Evolutionary conservation across 352 stramenopile species (phyloP).

Genomic region (Pythium periplocum): DNA sequence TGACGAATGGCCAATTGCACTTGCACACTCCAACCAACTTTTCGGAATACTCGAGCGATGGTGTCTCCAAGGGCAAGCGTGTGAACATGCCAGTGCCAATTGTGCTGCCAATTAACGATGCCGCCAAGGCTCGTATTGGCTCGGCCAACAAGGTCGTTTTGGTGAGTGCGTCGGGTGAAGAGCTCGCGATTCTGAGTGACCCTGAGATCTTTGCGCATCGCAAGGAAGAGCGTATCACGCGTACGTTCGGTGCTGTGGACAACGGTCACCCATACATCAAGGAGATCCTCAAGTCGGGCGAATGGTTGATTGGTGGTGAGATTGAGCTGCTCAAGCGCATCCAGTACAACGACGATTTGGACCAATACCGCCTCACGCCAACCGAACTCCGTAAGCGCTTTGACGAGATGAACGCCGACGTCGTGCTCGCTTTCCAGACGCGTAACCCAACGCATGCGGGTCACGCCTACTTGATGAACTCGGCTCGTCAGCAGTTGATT

Average conservation of each 20-base stretch:
- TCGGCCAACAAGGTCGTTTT: constrained; percentile 85
- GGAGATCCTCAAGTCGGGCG: constrained; percentile 93
- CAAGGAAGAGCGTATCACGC: constrained; percentile 98
- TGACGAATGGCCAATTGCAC: constrained; percentile 81
- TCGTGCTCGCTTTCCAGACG: constrained; percentile 98
- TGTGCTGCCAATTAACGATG: constrained; percentile 92
- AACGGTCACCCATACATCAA: constrained; percentile 95
- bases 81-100: constrained; percentile 98
- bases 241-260: constrained; percentile 97
- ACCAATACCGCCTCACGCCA: constrained; percentile 94
- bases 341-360: constrained; percentile 96
- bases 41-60: constrained; percentile 82
- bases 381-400: constrained; percentile 93
- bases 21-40: constrained; percentile 91
- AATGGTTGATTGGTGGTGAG: constrained; percentile 95
- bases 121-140: constrained; percentile 89
- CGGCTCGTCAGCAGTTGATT: constrained; percentile 92
- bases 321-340: constrained; percentile 95
- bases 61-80: constrained; percentile 79
- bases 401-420: constrained; percentile 92
- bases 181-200: constrained; percentile 91
- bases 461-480: constrained; percentile 98
- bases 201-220: constrained; percentile 96
- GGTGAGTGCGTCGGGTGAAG: constrained; percentile 91
- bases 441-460: constrained; percentile 97